Evolutionary conservation across 768 basidiomycete species (phyloP).

Genomic region (Termitomyces sp.): DNA sequence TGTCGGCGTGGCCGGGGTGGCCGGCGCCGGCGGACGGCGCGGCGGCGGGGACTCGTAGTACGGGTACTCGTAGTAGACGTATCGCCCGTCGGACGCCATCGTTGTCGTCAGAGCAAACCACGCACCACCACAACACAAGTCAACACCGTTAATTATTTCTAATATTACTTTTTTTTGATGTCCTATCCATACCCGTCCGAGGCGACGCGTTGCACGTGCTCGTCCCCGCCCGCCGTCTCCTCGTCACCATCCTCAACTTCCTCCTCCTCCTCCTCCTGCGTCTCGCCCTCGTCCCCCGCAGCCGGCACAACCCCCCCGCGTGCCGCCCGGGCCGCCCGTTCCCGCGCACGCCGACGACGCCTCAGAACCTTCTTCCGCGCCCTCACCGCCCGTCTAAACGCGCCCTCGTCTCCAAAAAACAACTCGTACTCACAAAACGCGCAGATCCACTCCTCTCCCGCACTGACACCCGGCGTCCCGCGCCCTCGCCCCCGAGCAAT

Average conservation of each 20-base stretch:
- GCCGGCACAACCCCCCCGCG: conserved; percentile 25
- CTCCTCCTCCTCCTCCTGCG: conserved; percentile 19
- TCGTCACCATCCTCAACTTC: conserved; percentile 11
- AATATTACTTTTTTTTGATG: neutral
- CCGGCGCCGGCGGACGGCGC: neutral
- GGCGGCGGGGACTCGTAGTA: neutral
- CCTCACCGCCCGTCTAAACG: conserved; percentile 59
- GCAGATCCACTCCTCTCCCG: conserved; percentile 90
- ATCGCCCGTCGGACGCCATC: conserved; percentile 42
- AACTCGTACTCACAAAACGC: conserved; percentile 89
- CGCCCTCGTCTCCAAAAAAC: conserved; percentile 72
- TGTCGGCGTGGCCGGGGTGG: neutral
- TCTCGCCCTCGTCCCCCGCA: conserved; percentile 14
- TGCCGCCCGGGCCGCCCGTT: conserved; percentile 51
- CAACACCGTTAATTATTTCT: neutral
- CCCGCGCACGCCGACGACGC: conserved; percentile 64
- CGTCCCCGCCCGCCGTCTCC: neutral
- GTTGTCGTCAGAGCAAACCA: too few relatives aligned
- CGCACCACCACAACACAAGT: neutral
- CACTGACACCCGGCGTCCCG: conserved; percentile 37
- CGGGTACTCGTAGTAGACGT: conserved; percentile 55
- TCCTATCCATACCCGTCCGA: neutral
- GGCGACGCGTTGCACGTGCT: neutral
- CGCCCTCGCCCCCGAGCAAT: conserved; percentile 26
- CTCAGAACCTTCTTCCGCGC: conserved; percentile 75